phyloP scores from a whole-genome alignment of 148 eudicot genomes.

The Pouteria glomerata region DNA sequence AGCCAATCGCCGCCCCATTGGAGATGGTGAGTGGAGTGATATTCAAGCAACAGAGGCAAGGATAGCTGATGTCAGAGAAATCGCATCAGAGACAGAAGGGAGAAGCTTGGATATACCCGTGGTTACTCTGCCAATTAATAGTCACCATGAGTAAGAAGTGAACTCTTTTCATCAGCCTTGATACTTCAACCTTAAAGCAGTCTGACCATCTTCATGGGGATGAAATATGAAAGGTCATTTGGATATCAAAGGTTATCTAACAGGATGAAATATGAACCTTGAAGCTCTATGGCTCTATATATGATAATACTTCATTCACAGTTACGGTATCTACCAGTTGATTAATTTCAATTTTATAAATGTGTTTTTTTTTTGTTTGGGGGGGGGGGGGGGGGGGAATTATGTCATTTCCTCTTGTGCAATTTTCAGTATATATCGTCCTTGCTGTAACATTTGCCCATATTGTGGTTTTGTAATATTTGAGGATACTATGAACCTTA shows the following conservation, averaged over 20 bases:
- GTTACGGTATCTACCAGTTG: background rate
- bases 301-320: background rate
- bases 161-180: constrained; percentile 33
- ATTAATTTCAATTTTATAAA: background rate
- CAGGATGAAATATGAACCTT: background rate
- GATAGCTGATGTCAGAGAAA: constrained; percentile 88
- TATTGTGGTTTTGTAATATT: background rate
- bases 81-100: constrained; percentile 45
- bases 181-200: background rate
- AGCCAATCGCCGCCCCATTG: constrained; percentile 37
- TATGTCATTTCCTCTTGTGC: background rate
- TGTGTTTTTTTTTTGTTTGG: background rate
- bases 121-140: constrained; percentile 38
- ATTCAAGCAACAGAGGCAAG: constrained; percentile 80
- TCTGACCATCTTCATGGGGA: background rate
- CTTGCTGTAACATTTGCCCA: background rate
- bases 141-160: constrained; percentile 39
- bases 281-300: background rate
- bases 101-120: constrained; percentile 79
- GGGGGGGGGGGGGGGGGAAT: background rate
- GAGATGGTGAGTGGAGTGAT: constrained; percentile 83
- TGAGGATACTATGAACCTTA: too few relatives aligned
- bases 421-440: too few relatives aligned
- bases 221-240: background rate
- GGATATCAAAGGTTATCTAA: background rate